Percentiles rank a stretch among this genome's conserved stretches.
These are phyloP conservation scores for Erythrophleum fordii DNA, from an alignment of 306 rosid genomes.

Conservation along the genomic window DNA sequence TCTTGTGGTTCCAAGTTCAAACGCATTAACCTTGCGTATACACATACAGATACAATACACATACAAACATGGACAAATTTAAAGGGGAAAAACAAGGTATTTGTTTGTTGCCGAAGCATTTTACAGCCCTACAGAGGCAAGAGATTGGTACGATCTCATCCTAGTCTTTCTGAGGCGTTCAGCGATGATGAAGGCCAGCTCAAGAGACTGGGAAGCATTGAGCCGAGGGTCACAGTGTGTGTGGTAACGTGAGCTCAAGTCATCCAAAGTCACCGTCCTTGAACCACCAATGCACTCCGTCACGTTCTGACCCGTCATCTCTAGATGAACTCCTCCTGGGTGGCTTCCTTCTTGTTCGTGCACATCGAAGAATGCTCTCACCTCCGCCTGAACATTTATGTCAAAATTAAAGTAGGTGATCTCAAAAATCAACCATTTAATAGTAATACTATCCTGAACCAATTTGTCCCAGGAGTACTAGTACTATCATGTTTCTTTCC, in stretches of 20 bases:
- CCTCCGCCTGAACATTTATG: constrained; percentile 60
- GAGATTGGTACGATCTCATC: constrained; percentile 50
- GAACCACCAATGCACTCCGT: constrained; percentile 95
- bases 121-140: constrained; percentile 45
- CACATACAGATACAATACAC: constrained; percentile 45
- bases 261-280: constrained; percentile 75
- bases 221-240: constrained; percentile 89
- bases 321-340: constrained; percentile 85
- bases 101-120: constrained; percentile 1
- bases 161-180: constrained; percentile 74
- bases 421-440: too few relatives aligned
- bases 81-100: background rate
- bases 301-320: constrained; percentile 94
- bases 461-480: too few relatives aligned
- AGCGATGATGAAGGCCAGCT: constrained; percentile 83
- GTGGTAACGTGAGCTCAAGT: constrained; percentile 82
- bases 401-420: too few relatives aligned
- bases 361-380: constrained; percentile 84
- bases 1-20: constrained; percentile 16
- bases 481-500: background rate
- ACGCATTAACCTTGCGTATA: constrained; percentile 35
- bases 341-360: constrained; percentile 93
- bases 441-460: too few relatives aligned
- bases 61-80: background rate
- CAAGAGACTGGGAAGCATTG: constrained; percentile 87